Evolutionary conservation across 2,329 filamentous ascomycete species (phyloP).

Genomic region (Ophiocordyceps camponoti-saundersi): DNA sequence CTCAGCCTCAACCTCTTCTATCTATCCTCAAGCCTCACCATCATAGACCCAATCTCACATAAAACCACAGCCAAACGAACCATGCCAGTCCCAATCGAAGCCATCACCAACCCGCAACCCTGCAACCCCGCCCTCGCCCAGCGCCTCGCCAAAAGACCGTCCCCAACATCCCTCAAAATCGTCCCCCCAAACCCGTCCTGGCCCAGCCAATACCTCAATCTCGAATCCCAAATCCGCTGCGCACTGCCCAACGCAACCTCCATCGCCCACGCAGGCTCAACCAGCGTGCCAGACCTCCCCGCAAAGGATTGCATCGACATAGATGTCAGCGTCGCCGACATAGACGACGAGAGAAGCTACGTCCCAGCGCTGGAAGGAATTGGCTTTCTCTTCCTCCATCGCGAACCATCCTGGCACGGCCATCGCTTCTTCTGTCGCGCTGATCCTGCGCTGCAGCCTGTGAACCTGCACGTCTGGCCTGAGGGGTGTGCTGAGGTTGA

Average conservation of each 20-base stretch:
- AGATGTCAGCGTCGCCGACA: constrained; percentile 26
- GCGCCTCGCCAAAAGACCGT: not conserved
- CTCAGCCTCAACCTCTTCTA: too few relatives aligned
- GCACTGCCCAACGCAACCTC: constrained; percentile 10
- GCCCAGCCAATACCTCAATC: not conserved
- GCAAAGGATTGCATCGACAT: constrained; percentile 36
- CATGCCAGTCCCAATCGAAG: not conserved
- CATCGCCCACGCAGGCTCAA: constrained; percentile 32
- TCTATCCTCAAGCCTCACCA: too few relatives aligned
- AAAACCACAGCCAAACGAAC: too few relatives aligned
- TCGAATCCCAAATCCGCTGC: not conserved
- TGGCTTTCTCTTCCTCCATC: constrained; percentile 26
- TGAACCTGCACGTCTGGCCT: constrained; percentile 32
- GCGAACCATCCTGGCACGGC: constrained; percentile 28
- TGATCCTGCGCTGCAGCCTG: constrained; percentile 12
- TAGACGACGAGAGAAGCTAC: constrained; percentile 23
- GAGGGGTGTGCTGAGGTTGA: constrained; percentile 21
- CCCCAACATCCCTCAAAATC: not conserved
- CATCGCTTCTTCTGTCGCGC: constrained; percentile 27
- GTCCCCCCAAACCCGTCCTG: not conserved
- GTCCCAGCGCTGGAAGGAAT: constrained; percentile 21
- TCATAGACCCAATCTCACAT: too few relatives aligned
- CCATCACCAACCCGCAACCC: not conserved
- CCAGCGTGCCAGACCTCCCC: constrained; percentile 27
- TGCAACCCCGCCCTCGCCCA: not conserved